Conservation (phyloP, 2,329 filamentous ascomycete genomes). For the Aspergillus aculeatus region DNA sequence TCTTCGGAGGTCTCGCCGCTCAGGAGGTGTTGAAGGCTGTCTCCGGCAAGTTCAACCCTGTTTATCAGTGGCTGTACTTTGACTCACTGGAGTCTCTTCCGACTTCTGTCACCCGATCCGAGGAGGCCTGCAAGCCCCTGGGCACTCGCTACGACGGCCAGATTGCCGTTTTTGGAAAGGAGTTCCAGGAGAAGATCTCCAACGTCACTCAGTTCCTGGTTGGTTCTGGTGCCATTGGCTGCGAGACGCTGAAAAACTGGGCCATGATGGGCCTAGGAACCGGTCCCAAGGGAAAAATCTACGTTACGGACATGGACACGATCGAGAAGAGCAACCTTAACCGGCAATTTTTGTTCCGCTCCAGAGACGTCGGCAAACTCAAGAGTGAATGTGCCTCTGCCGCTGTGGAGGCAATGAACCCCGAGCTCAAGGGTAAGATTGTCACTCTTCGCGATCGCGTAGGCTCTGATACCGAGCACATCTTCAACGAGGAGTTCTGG, state of each 20-base stretch:
- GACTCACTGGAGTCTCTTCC: slow-evolving; percentile 96
- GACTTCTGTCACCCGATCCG: slow-evolving; percentile 68
- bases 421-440: slow-evolving; percentile 84
- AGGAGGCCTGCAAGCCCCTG: slow-evolving; percentile 82
- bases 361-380: slow-evolving; percentile 88
- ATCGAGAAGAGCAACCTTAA: slow-evolving; percentile 99
- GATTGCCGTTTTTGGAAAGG: slow-evolving; percentile 90
- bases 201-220: slow-evolving; percentile 93
- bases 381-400: slow-evolving; percentile 93
- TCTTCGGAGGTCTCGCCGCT: slow-evolving; percentile 89
- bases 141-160: slow-evolving; percentile 93
- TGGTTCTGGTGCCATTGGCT: slow-evolving; percentile 93
- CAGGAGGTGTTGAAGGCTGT: slow-evolving; percentile 96
- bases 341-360: slow-evolving; percentile 91
- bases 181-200: slow-evolving; percentile 90
- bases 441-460: slow-evolving; percentile 84
- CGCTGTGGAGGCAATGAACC: slow-evolving; percentile 94
- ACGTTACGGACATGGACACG: slow-evolving; percentile 94
- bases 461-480: slow-evolving; percentile 83
- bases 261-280: slow-evolving; percentile 95
- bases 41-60: slow-evolving; percentile 95
- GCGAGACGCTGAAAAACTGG: slow-evolving; percentile 99
- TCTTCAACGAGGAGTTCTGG: slow-evolving; percentile 97
- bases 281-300: slow-evolving; percentile 84
- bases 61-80: slow-evolving; percentile 94